Percentiles rank a stretch among this genome's conserved stretches.
phyloP scores from a whole-genome alignment of 1,139 yeast species.

The Yamadazyma aaseri region DNA sequence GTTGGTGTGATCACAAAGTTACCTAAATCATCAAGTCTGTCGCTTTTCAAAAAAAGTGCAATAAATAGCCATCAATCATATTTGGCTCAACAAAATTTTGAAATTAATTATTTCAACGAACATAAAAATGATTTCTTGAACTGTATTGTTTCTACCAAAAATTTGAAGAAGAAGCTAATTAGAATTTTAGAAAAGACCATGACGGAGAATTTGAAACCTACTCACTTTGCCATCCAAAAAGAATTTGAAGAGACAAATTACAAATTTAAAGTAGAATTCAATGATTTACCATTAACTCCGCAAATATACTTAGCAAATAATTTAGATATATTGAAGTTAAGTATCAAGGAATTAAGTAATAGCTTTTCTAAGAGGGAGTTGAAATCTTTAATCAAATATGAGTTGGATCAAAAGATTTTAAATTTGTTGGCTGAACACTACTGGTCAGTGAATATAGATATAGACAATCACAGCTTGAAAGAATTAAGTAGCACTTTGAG shows the following conservation, averaged over 20 bases:
- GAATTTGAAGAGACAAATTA: slow-evolving; percentile 93
- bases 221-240: slow-evolving; percentile 79
- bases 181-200: slow-evolving; percentile 84
- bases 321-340: slow-evolving; percentile 80
- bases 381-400: slow-evolving; percentile 73
- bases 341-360: slow-evolving; percentile 83
- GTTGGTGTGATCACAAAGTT: slow-evolving; percentile 93
- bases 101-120: slow-evolving; percentile 55
- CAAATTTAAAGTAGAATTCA: slow-evolving; percentile 92
- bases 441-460: slow-evolving; percentile 53
- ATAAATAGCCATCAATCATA: slow-evolving; percentile 45
- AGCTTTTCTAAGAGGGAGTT: slow-evolving; percentile 83
- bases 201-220: slow-evolving; percentile 87
- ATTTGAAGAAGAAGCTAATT: slow-evolving; percentile 77
- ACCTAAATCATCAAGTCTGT: slow-evolving; percentile 38
- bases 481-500: slow-evolving; percentile 50
- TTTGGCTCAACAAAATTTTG: slow-evolving; percentile 67
- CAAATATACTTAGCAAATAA: slow-evolving; percentile 92
- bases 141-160: slow-evolving; percentile 75
- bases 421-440: slow-evolving; percentile 86
- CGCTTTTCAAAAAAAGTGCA: slow-evolving; percentile 35
- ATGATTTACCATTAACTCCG: slow-evolving; percentile 90
- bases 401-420: slow-evolving; percentile 83
- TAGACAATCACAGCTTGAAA: slow-evolving; percentile 48
- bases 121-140: slow-evolving; percentile 60